Percentiles rank a stretch among this genome's conserved stretches.
These are phyloP conservation scores for Penicillium capsulatum DNA, from an alignment of 2,329 filamentous ascomycete genomes.

Conservation along the genomic window DNA sequence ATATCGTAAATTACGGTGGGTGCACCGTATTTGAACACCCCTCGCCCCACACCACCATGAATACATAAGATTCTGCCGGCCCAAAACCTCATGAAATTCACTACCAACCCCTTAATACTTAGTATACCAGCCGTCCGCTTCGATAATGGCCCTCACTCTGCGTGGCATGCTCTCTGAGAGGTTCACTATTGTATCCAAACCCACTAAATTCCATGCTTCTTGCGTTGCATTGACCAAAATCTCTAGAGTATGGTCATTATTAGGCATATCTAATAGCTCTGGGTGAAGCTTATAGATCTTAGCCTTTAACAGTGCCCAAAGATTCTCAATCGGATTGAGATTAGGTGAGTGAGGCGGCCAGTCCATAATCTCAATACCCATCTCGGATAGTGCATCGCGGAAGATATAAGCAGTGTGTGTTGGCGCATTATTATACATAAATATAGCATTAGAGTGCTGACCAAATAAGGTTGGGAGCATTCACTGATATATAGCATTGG, in stretches of 20 bases:
- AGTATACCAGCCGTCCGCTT: conserved; percentile 2
- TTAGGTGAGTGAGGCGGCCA: conserved; percentile 14
- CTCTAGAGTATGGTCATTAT: conserved; percentile 2
- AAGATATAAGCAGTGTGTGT: conserved; percentile 9
- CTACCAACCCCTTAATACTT: too few relatives aligned
- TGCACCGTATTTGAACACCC: neutral
- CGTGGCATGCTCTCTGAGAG: conserved; percentile 3
- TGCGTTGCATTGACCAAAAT: conserved; percentile 1
- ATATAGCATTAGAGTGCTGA: conserved; percentile 7
- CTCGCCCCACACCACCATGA: neutral
- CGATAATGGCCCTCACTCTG: conserved; percentile 1
- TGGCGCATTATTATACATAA: conserved; percentile 13
- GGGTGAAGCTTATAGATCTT: conserved; percentile 13
- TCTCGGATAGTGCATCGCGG: conserved; percentile 1
- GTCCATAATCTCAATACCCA: conserved; percentile 11
- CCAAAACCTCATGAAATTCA: too few relatives aligned
- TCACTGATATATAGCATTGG: conserved; percentile 4
- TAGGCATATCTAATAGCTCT: conserved; percentile 2
- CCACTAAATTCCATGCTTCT: neutral
- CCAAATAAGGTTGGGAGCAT: conserved; percentile 12
- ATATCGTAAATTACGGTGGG: too few relatives aligned
- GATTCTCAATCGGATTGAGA: conserved; percentile 19
- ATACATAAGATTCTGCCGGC: neutral
- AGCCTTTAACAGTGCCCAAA: conserved; percentile 9
- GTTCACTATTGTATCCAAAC: neutral